Evolutionary conservation across 2,329 filamentous ascomycete genomes (phyloP).

Genomic region (Amesomyces nigricolor): DNA sequence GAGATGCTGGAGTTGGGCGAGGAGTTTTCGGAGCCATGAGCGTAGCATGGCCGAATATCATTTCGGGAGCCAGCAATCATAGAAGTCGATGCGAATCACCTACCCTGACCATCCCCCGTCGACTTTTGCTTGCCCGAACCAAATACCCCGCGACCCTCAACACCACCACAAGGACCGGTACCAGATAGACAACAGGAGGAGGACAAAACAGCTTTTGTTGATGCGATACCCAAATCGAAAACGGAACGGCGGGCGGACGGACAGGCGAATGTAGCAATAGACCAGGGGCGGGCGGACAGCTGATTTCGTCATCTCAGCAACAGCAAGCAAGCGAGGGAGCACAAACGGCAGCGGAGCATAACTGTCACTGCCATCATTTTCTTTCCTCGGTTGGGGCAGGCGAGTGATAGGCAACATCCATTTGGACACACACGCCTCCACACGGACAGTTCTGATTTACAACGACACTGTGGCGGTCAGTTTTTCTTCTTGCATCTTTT

Average conservation of each 20-base stretch:
- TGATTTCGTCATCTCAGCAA: neutral
- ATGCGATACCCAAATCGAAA: neutral
- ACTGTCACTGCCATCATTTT: too few relatives aligned
- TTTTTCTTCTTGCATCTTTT: too few relatives aligned
- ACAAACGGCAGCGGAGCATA: neutral
- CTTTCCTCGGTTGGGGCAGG: neutral
- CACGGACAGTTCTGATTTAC: neutral
- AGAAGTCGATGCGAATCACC: too few relatives aligned
- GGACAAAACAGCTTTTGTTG: neutral
- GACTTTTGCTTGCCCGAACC: too few relatives aligned
- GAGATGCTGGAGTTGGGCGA: slow-evolving; percentile 7
- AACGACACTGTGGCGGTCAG: too few relatives aligned
- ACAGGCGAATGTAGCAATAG: neutral
- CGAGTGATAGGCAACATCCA: neutral
- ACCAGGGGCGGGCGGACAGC: neutral
- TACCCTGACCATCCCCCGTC: too few relatives aligned
- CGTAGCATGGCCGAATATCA: neutral
- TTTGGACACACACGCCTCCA: neutral
- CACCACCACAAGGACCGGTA: too few relatives aligned
- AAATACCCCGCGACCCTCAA: too few relatives aligned
- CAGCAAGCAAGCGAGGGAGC: neutral
- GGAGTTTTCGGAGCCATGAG: slow-evolving; percentile 8
- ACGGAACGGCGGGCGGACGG: neutral
- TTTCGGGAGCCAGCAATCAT: too few relatives aligned
- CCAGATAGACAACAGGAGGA: neutral